Conservation (phyloP, 2,329 filamentous ascomycete genomes). For the Botrytis medusae region DNA sequence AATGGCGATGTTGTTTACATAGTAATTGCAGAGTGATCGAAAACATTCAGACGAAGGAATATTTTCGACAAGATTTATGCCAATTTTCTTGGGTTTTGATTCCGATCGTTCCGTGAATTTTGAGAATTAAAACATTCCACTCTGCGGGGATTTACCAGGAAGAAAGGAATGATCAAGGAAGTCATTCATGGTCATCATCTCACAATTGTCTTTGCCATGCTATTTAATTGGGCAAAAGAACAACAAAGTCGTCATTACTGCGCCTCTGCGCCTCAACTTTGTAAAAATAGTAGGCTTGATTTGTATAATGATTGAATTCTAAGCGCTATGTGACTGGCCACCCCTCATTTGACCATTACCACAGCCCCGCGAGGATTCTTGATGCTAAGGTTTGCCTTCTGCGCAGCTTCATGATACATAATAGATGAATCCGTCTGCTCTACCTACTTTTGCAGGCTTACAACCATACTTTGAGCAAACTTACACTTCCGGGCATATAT, state of each 20-base stretch:
- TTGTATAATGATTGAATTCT: not conserved
- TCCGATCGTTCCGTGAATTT: not conserved
- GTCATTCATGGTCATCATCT: not conserved
- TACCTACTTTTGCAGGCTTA: not conserved
- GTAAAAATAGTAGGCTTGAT: not conserved
- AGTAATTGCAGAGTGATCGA: not conserved
- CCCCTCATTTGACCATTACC: constrained; percentile 2
- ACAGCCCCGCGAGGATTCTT: constrained; percentile 10
- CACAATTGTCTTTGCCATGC: not conserved
- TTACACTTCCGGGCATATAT: not conserved
- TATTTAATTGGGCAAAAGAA: not conserved
- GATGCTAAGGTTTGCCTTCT: not conserved
- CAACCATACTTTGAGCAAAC: not conserved
- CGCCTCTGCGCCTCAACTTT: constrained; percentile 7
- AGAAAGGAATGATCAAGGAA: not conserved
- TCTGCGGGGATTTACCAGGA: constrained; percentile 5
- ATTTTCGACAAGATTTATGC: not conserved
- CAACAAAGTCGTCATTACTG: constrained; percentile 1
- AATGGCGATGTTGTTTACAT: not conserved
- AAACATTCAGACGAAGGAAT: not conserved
- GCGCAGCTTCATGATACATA: constrained; percentile 8
- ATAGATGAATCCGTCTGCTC: not conserved
- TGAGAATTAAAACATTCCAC: not conserved
- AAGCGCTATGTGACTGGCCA: constrained; percentile 8
- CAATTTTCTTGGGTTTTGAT: not conserved